Percentiles rank a stretch among this genome's conserved stretches.
These are phyloP conservation scores for Globomyces pollinis-pini DNA, from an alignment of 192 early-diverging fungal species.

Conservation along the genomic window DNA sequence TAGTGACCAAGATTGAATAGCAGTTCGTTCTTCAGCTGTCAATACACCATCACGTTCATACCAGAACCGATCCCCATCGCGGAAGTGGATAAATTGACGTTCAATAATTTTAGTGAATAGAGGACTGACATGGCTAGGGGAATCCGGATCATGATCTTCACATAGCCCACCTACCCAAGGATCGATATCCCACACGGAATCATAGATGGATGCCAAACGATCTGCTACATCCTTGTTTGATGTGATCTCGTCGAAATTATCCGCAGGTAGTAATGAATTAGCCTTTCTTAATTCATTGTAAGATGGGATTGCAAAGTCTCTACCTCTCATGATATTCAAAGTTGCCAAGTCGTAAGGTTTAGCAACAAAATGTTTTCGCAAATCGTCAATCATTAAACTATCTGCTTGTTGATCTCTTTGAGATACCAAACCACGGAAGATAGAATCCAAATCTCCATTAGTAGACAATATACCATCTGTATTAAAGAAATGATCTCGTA, in stretches of 20 bases:
- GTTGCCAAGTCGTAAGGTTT: slow-evolving; percentile 5
- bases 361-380: not conserved
- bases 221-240: slow-evolving; percentile 15
- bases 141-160: slow-evolving; percentile 19
- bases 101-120: slow-evolving; percentile 19
- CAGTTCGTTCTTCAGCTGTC: slow-evolving; percentile 22
- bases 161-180: slow-evolving; percentile 23
- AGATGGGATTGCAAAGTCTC: slow-evolving; percentile 27
- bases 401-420: slow-evolving; percentile 10
- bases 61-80: slow-evolving; percentile 45
- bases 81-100: slow-evolving; percentile 36
- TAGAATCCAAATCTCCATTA: slow-evolving; percentile 19
- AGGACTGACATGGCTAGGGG: slow-evolving; percentile 20
- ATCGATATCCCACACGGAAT: slow-evolving; percentile 25
- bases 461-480: slow-evolving; percentile 10
- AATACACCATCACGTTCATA: slow-evolving; percentile 43
- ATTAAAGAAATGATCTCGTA: slow-evolving; percentile 12
- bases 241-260: slow-evolving; percentile 29
- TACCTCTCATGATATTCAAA: slow-evolving; percentile 7
- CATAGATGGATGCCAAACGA: slow-evolving; percentile 17
- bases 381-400: slow-evolving; percentile 13
- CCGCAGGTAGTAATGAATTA: slow-evolving; percentile 6
- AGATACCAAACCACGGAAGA: slow-evolving; percentile 23
- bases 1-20: slow-evolving; percentile 17
- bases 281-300: slow-evolving; percentile 19